phyloP scores from a whole-genome alignment of 306 rosid species.

The Ziziphus jujuba region DNA sequence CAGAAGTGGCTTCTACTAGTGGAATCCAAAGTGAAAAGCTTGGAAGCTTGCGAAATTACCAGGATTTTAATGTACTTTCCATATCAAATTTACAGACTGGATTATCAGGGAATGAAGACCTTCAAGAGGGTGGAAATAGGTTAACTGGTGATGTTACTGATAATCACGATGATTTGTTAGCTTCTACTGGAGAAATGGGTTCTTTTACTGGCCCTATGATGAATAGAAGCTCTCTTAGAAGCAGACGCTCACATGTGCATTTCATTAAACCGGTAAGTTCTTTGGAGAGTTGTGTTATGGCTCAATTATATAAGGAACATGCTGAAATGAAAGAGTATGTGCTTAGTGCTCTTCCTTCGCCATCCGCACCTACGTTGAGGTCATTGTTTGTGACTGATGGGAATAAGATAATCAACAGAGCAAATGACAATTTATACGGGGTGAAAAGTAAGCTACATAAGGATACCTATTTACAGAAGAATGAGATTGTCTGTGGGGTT shows the following conservation, averaged over 20 bases:
- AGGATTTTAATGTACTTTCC: conserved; percentile 37
- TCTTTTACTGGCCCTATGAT: conserved; percentile 31
- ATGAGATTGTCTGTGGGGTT: conserved; percentile 39
- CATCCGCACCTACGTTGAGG: conserved; percentile 39
- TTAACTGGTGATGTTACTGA: conserved; percentile 30
- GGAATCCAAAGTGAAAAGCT: conserved; percentile 33
- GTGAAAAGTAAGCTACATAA: conserved; percentile 37
- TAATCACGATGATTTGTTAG: conserved; percentile 17
- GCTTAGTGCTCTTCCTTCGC: conserved; percentile 45
- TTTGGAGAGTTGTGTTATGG: conserved; percentile 75
- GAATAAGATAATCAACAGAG: conserved; percentile 51
- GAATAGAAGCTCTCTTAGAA: conserved; percentile 50
- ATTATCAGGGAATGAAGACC: conserved; percentile 22
- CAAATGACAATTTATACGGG: conserved; percentile 25
- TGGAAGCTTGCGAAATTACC: conserved; percentile 18
- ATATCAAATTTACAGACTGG: conserved; percentile 38
- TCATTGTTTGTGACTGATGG: conserved; percentile 63
- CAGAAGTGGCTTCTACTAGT: conserved; percentile 38
- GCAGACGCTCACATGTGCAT: conserved; percentile 32
- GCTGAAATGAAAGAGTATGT: conserved; percentile 53
- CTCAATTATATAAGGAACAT: conserved; percentile 66
- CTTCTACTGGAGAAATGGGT: conserved; percentile 37
- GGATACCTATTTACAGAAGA: conserved; percentile 29
- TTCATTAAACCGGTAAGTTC: conserved; percentile 53
- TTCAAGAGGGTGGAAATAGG: conserved; percentile 29